phyloP scores from a whole-genome alignment of 1,284 basidiomycete genomes.

The Boletus semigastroideus region DNA sequence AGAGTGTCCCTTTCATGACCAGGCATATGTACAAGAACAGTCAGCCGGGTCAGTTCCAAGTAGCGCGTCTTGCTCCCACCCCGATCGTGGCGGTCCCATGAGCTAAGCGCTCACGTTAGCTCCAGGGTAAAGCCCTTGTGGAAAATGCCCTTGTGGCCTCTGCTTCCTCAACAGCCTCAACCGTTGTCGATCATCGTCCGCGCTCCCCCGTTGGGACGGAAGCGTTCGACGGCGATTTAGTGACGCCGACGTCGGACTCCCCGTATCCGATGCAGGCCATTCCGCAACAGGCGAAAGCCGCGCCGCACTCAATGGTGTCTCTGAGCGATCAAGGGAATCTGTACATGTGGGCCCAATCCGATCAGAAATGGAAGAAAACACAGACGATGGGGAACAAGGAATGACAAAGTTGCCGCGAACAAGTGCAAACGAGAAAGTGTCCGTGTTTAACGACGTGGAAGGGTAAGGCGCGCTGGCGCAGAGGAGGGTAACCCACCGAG shows the following conservation, averaged over 20 bases:
- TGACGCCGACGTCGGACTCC: constrained; percentile 23
- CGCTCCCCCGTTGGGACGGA: constrained; percentile 41
- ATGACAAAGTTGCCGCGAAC: not conserved
- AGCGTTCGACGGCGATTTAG: constrained; percentile 59
- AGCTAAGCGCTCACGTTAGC: constrained; percentile 26
- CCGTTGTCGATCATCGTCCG: constrained; percentile 40
- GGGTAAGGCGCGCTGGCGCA: constrained; percentile 30
- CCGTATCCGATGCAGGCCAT: constrained; percentile 32
- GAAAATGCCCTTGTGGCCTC: constrained; percentile 37
- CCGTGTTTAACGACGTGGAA: constrained; percentile 32
- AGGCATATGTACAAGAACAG: constrained; percentile 8
- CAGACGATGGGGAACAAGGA: constrained; percentile 3
- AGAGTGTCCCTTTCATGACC: constrained; percentile 2
- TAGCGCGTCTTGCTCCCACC: constrained; percentile 8
- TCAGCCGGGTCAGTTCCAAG: constrained; percentile 8
- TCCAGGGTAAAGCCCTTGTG: constrained; percentile 21
- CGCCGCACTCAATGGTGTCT: constrained; percentile 26
- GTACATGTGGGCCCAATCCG: constrained; percentile 1
- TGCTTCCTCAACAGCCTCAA: constrained; percentile 50
- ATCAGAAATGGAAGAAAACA: constrained; percentile 9
- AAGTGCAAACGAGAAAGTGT: constrained; percentile 6
- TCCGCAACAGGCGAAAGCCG: constrained; percentile 46
- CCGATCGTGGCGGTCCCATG: constrained; percentile 2
- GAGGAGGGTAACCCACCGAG: constrained; percentile 45
- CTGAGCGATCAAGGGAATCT: constrained; percentile 22